phyloP scores from a whole-genome alignment of 208 protist species.

The Crithidia bombi region DNA sequence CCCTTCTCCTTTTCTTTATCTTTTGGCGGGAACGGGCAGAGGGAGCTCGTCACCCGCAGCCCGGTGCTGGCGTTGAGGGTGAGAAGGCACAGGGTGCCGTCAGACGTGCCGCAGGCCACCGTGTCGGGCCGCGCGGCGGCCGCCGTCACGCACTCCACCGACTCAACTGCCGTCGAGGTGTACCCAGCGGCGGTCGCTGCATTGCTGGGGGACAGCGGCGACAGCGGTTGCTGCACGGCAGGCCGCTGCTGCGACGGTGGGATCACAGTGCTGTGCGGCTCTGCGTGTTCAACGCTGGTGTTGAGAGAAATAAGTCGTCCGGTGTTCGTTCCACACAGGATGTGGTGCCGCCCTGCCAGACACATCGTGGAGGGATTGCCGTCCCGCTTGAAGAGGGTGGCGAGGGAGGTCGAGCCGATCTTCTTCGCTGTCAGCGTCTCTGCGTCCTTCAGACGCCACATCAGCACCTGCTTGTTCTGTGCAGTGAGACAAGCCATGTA shows the following conservation, averaged over 20 bases:
- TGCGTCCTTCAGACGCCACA: constrained; percentile 64
- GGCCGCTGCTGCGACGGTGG: constrained; percentile 35
- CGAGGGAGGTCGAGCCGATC: constrained; percentile 33
- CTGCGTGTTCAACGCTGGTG: constrained; percentile 58
- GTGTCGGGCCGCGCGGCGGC: constrained; percentile 63
- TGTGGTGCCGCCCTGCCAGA: constrained; percentile 80
- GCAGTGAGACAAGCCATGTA: constrained; percentile 68
- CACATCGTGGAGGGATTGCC: constrained; percentile 73
- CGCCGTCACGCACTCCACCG: constrained; percentile 69
- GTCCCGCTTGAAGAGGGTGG: constrained; percentile 56
- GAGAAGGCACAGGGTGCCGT: constrained; percentile 66
- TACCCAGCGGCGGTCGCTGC: background rate
- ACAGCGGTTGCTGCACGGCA: constrained; percentile 18
- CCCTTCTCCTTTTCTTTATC: constrained; percentile 35
- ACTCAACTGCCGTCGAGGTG: constrained; percentile 32
- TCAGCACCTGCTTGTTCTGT: constrained; percentile 40
- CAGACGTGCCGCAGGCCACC: constrained; percentile 77
- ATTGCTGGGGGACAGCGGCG: constrained; percentile 21
- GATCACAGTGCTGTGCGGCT: constrained; percentile 44
- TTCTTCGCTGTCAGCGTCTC: constrained; percentile 61
- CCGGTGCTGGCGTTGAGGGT: constrained; percentile 75
- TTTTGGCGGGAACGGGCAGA: constrained; percentile 64
- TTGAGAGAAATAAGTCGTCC: constrained; percentile 82
- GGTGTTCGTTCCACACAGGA: constrained; percentile 75
- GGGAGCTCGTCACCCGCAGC: constrained; percentile 45